phyloP scores from a whole-genome alignment of 2,329 filamentous ascomycete species.

The Alternaria alternata region DNA sequence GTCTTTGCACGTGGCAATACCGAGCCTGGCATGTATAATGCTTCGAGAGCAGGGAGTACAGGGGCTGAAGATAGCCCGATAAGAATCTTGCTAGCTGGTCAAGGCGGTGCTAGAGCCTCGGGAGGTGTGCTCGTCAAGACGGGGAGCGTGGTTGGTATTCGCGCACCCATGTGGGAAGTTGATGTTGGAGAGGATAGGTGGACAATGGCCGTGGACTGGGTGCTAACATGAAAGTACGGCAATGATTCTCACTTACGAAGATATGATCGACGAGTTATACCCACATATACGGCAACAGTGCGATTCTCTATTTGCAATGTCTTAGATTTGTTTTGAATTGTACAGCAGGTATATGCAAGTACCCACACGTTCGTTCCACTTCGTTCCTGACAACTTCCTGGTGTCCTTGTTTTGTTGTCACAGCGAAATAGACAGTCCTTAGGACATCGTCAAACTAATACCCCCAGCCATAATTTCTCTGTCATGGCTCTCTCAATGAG shows the following conservation, averaged over 20 bases:
- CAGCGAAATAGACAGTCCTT: not conserved
- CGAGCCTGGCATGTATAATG: conserved; percentile 25
- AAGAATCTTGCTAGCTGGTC: conserved; percentile 40
- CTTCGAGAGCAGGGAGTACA: conserved; percentile 11
- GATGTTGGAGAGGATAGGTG: conserved; percentile 46
- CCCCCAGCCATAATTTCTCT: not conserved
- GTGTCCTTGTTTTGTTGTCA: not conserved
- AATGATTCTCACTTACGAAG: conserved; percentile 3
- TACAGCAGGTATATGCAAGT: not conserved
- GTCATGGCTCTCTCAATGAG: not conserved
- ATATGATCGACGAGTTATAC: conserved; percentile 18
- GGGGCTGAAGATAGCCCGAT: conserved; percentile 4
- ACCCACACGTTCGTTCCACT: not conserved
- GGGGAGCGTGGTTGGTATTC: conserved; percentile 45
- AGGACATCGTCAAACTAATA: not conserved
- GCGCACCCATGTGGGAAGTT: conserved; percentile 54
- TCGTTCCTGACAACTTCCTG: not conserved
- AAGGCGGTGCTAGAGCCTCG: conserved; percentile 29
- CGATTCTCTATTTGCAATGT: not conserved
- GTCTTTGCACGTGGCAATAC: conserved; percentile 32
- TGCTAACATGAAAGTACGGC: conserved; percentile 23
- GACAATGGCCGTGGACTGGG: conserved; percentile 56
- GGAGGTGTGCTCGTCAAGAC: conserved; percentile 33
- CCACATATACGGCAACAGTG: not conserved
- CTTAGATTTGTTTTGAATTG: not conserved